phyloP scores from a whole-genome alignment of 2,329 filamentous ascomycete species.

The Periglandula ipomoeae region DNA sequence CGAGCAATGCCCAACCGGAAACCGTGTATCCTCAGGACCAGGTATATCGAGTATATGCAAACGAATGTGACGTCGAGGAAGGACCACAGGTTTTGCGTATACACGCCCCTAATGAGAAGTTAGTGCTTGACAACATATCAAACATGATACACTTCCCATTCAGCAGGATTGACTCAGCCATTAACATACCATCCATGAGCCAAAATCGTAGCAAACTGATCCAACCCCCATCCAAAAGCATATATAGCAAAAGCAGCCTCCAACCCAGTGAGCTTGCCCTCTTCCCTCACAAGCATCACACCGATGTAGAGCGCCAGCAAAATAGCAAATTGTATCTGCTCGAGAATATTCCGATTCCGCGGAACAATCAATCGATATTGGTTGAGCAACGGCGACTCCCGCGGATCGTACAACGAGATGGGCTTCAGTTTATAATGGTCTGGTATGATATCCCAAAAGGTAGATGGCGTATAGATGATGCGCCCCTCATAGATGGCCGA shows the following conservation, averaged over 20 bases:
- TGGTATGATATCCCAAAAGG: constrained; percentile 74
- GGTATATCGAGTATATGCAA: constrained; percentile 60
- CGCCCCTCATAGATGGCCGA: constrained; percentile 74
- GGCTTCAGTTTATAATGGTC: constrained; percentile 80
- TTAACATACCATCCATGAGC: constrained; percentile 55
- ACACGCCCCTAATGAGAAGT: constrained; percentile 52
- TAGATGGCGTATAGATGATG: constrained; percentile 73
- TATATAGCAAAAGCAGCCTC: constrained; percentile 66
- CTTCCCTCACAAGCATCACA: constrained; percentile 61
- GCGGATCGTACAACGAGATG: constrained; percentile 71
- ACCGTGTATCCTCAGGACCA: constrained; percentile 58
- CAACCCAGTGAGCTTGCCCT: constrained; percentile 42
- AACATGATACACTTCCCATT: neutral
- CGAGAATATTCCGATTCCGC: constrained; percentile 65
- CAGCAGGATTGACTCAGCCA: neutral
- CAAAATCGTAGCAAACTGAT: constrained; percentile 67
- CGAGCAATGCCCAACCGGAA: constrained; percentile 39
- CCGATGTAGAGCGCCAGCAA: constrained; percentile 60
- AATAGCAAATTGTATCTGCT: constrained; percentile 63
- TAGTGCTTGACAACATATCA: neutral
- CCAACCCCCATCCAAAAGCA: constrained; percentile 67
- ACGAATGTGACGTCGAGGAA: constrained; percentile 76
- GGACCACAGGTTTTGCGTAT: constrained; percentile 82
- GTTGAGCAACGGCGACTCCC: constrained; percentile 66
- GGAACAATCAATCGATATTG: constrained; percentile 81